Percentiles rank a stretch among this genome's conserved stretches.
These are phyloP conservation scores for Clavulina sp. DNA, from an alignment of 768 basidiomycete species.

Conservation along the genomic window DNA sequence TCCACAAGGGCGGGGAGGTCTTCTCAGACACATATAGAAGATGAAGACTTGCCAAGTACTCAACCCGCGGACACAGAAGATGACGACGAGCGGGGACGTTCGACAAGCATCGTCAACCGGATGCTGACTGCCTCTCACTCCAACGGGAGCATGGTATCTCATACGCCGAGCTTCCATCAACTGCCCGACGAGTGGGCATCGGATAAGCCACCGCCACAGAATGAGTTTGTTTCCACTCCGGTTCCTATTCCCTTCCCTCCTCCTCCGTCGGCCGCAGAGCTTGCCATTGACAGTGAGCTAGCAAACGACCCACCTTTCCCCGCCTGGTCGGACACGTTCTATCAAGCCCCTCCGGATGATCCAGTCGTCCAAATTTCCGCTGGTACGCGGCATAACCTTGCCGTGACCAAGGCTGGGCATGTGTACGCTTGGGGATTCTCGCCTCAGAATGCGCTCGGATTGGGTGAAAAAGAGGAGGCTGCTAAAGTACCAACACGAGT, in stretches of 20 bases:
- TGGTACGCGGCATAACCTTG: constrained; percentile 25
- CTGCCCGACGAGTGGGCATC: neutral
- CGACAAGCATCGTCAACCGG: too few species aligned
- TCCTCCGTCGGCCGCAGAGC: constrained; percentile 14
- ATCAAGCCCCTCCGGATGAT: constrained; percentile 5
- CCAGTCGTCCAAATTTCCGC: constrained; percentile 22
- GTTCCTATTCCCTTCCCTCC: constrained; percentile 24
- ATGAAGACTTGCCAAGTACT: too few species aligned
- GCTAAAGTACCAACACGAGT: constrained; percentile 7
- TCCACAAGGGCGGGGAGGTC: too few species aligned
- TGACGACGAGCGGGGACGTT: too few species aligned
- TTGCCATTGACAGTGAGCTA: constrained; percentile 10
- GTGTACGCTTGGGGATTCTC: constrained; percentile 27
- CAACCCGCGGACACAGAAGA: too few species aligned
- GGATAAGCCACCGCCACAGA: neutral
- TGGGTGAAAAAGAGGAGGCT: constrained; percentile 19
- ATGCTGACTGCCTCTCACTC: too few species aligned
- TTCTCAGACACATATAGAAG: too few species aligned
- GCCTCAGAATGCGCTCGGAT: constrained; percentile 21
- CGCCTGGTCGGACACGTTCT: neutral
- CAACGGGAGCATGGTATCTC: too few species aligned
- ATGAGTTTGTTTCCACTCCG: constrained; percentile 7
- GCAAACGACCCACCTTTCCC: constrained; percentile 17
- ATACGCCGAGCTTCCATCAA: too few species aligned
- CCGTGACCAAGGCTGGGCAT: constrained; percentile 21